These are phyloP conservation scores for Eucalyptus marginata DNA, from an alignment of 345 rosid genomes.

Conservation along the genomic window DNA sequence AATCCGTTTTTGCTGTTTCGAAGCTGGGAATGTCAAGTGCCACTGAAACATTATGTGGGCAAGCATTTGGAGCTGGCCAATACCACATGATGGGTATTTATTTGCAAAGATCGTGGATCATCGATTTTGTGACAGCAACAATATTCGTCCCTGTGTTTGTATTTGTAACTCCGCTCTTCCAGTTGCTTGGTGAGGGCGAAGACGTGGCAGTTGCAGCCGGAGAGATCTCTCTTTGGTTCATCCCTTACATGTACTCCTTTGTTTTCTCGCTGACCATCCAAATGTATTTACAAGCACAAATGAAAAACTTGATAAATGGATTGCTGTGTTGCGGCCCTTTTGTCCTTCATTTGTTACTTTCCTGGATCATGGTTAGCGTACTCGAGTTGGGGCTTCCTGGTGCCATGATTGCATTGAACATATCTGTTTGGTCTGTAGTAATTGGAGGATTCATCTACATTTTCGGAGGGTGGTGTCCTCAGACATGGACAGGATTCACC, in stretches of 20 bases:
- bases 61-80: conserved; percentile 23
- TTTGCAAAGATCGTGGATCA: conserved; percentile 18
- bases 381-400: background rate
- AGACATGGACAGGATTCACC: background rate
- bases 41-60: conserved; percentile 26
- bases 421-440: background rate
- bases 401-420: background rate
- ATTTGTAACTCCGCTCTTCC: background rate
- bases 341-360: background rate
- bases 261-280: background rate
- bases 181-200: background rate
- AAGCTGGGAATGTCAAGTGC: conserved; percentile 37
- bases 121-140: background rate
- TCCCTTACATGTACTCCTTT: background rate
- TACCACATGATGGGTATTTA: conserved; percentile 25
- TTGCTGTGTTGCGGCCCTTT: background rate
- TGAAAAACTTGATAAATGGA: background rate
- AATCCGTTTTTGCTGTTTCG: background rate
- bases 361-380: background rate
- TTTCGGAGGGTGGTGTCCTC: background rate
- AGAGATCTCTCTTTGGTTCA: background rate
- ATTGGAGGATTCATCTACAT: background rate
- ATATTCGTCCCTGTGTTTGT: background rate
- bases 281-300: conserved; percentile 19
- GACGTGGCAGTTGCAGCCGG: background rate